A percentile compares a stretch with the other conserved stretches of the same genome.
These are phyloP conservation scores for Ampelocalamus luodianensis DNA, from an alignment of 176 grass and related monocot genomes.

Conservation along the genomic window DNA sequence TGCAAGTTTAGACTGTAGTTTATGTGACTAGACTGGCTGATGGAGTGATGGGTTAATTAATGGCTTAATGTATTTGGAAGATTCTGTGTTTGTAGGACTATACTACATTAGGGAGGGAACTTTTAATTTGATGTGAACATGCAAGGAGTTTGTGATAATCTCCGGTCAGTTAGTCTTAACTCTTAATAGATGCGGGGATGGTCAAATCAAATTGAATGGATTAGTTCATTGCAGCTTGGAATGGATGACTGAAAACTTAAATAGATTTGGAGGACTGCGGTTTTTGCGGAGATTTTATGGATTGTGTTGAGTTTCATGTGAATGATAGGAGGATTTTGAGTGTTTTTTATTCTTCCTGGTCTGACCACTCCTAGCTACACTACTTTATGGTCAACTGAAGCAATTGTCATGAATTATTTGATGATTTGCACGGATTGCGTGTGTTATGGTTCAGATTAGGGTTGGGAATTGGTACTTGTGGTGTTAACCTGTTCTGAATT, in stretches of 20 bases:
- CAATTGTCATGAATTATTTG: not conserved
- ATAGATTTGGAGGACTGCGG: not conserved
- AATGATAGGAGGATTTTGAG: not conserved
- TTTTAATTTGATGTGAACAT: slow-evolving; percentile 2
- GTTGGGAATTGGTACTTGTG: not conserved
- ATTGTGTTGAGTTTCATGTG: not conserved
- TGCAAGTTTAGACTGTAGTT: not conserved
- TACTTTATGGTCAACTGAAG: not conserved
- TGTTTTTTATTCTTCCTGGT: not conserved
- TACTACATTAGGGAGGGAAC: not conserved
- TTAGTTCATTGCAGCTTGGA: slow-evolving; percentile 4
- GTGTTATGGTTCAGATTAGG: not conserved
- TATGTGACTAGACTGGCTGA: not conserved
- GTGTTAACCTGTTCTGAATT: not conserved
- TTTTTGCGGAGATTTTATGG: not conserved
- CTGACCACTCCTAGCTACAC: not conserved
- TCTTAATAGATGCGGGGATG: not conserved
- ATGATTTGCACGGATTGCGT: not conserved
- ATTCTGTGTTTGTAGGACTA: slow-evolving; percentile 5
- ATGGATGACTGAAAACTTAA: not conserved
- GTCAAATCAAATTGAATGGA: no score
- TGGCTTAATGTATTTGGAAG: not conserved
- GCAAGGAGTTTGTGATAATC: not conserved
- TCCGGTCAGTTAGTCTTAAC: not conserved
- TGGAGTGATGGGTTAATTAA: not conserved